Percentiles rank a stretch among this genome's conserved stretches.
phyloP scores from a whole-genome alignment of 495 filamentous ascomycete genomes.

The Penicillium roqueforti region DNA sequence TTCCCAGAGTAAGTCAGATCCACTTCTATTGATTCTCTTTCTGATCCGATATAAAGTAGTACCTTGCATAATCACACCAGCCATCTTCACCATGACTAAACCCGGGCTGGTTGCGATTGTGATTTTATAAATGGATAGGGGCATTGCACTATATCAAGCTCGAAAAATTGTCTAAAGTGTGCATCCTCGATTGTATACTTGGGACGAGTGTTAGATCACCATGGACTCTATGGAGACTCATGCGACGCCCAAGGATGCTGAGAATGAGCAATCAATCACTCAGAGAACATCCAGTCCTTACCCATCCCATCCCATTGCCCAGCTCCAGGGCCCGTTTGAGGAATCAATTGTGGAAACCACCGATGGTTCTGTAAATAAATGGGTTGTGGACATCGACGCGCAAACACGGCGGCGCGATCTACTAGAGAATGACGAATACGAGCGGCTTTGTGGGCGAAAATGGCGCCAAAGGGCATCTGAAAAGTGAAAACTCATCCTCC shows the following conservation, averaged over 20 bases:
- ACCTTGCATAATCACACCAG: background rate
- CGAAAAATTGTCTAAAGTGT: background rate
- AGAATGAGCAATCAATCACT: background rate
- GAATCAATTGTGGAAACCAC: slow-evolving; percentile 78
- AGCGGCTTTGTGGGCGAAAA: slow-evolving; percentile 60
- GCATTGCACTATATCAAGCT: background rate
- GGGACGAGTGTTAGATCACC: background rate
- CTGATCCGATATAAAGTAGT: background rate
- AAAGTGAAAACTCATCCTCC: slow-evolving; percentile 29
- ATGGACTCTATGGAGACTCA: background rate
- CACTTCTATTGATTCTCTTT: background rate
- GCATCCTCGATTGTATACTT: background rate
- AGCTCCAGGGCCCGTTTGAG: slow-evolving; percentile 88
- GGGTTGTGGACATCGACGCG: slow-evolving; percentile 57
- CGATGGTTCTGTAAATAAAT: slow-evolving; percentile 43
- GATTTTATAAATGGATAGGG: background rate
- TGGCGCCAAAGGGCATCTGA: slow-evolving; percentile 69
- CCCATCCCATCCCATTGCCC: slow-evolving; percentile 72
- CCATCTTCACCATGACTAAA: background rate
- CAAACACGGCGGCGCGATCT: slow-evolving; percentile 64
- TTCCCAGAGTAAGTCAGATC: background rate
- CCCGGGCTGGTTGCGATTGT: background rate
- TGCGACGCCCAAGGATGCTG: background rate
- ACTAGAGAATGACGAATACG: slow-evolving; percentile 60
- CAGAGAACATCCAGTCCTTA: slow-evolving; percentile 18